Evolutionary conservation across 2,329 filamentous ascomycete species (phyloP), one percentile per base, ranked within the genome.

Genomic region (Alternaria longipes): DNA sequence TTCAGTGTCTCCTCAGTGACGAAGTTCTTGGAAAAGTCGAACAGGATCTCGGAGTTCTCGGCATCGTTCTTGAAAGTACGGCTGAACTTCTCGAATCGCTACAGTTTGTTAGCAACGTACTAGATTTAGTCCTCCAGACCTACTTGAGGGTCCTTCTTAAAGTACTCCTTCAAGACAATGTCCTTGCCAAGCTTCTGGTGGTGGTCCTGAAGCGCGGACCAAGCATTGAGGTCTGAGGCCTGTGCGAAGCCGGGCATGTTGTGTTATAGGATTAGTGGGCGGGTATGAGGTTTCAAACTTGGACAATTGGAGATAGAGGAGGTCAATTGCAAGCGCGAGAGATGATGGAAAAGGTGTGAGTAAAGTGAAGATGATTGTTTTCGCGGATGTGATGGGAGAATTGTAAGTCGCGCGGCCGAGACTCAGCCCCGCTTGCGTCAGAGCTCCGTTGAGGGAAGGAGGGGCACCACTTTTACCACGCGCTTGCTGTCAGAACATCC

Each of bases 11-110:
- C 94, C 71, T 97, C 92, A 64, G 91, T 95, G 74, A 98, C 81
- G 81, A 99, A 94, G 88, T 99, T 99, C 89, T 99, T 99, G 85
- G 91, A 95, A 84, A 97, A 99, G 82, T 99, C 95, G 82, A 98
- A 99, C 66, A 99, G 88, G 75, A 96, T 95, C 68, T 97, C 93
- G 71, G 89, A 90, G 75, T 86, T 86, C 75, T 96, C 92, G 70
- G 91, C 90, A 54, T 87, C 80, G 81, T 92, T 94, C 73, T 87
- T 84, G 82, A 98, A 97, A 75, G 87, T 92, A 79, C 90, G 91
- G 78, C 89, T 91, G 84, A 97, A 94, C 83, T 95, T 97, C 76
- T 90, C 82, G 85, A 97, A 98, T 66, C 95, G 93, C 78, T 91
- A 80, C 28, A 40, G 20, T 11, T 18, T 18, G 14, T 72, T 49